Percentiles rank a stretch among this genome's conserved stretches.
Evolutionary conservation across 768 basidiomycete species (phyloP).

Genomic region (Ephemerocybe angulata): DNA sequence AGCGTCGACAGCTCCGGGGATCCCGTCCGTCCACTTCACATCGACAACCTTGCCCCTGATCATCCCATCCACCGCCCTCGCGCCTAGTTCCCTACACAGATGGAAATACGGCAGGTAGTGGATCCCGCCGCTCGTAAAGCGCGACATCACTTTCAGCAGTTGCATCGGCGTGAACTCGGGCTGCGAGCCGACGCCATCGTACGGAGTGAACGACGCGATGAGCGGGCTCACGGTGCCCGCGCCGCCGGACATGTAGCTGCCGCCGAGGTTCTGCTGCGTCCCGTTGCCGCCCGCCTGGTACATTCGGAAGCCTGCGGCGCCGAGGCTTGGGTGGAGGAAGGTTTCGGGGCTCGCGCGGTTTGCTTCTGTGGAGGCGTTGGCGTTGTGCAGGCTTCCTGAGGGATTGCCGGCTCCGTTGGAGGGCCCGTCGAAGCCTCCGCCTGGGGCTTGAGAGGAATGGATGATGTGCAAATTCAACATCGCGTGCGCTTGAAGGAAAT

Average conservation of each 20-base stretch:
- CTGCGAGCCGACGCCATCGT: constrained; percentile 1
- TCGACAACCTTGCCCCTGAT: constrained; percentile 73
- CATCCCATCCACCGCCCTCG: constrained; percentile 81
- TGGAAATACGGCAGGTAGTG: constrained; percentile 74
- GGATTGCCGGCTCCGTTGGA: constrained; percentile 20
- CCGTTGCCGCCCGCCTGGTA: constrained; percentile 44
- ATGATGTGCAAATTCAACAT: constrained; percentile 85
- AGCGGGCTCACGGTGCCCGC: constrained; percentile 1
- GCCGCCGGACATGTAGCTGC: background rate
- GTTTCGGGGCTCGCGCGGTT: constrained; percentile 42
- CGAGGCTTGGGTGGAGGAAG: constrained; percentile 49
- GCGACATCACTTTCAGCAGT: constrained; percentile 76
- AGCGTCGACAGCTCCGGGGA: constrained; percentile 3
- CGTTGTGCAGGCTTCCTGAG: constrained; percentile 13
- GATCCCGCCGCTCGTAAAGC: constrained; percentile 61
- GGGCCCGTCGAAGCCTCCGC: constrained; percentile 17
- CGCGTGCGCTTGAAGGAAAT: constrained; percentile 82
- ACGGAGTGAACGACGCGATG: constrained; percentile 10
- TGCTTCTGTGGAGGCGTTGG: constrained; percentile 4
- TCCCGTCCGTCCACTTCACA: constrained; percentile 65
- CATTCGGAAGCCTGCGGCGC: constrained; percentile 62
- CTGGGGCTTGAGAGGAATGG: constrained; percentile 65
- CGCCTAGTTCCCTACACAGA: constrained; percentile 80
- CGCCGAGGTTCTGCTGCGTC: constrained; percentile 19
- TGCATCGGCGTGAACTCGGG: constrained; percentile 75